Evolutionary conservation across 2,329 filamentous ascomycete species (phyloP).

Genomic region (Pezicula carpinea): DNA sequence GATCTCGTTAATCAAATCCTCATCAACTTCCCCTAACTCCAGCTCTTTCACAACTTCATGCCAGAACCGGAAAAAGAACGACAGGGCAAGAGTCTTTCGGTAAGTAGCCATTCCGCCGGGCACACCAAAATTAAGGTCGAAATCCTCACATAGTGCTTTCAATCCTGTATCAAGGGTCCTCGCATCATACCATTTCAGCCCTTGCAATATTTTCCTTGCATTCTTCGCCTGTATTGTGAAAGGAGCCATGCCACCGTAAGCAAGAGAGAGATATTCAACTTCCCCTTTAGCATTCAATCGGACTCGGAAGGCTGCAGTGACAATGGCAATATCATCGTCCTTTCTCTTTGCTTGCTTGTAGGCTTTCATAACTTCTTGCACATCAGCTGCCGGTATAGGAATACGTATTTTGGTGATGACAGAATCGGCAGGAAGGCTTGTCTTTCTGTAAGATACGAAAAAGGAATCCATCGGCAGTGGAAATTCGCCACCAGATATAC

Average conservation of each 20-base stretch:
- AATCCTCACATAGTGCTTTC: conserved; percentile 77
- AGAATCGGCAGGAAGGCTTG: conserved; percentile 74
- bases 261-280: conserved; percentile 70
- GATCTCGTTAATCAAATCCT: conserved; percentile 74
- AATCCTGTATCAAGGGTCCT: conserved; percentile 82
- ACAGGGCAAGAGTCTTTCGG: conserved; percentile 77
- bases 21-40: conserved; percentile 51
- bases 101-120: conserved; percentile 97
- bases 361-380: conserved; percentile 75
- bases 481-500: conserved; percentile 8
- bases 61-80: conserved; percentile 96
- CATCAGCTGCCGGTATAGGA: conserved; percentile 61
- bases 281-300: conserved; percentile 61
- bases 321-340: conserved; percentile 96
- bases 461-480: conserved; percentile 77
- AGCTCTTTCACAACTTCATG: conserved; percentile 72
- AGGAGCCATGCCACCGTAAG: conserved; percentile 92
- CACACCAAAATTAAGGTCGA: conserved; percentile 80
- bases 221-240: conserved; percentile 77
- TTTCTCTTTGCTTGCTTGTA: conserved; percentile 97
- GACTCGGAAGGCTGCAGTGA: conserved; percentile 78
- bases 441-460: conserved; percentile 84
- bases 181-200: conserved; percentile 72
- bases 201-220: conserved; percentile 65
- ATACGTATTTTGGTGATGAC: conserved; percentile 80